These are phyloP conservation scores for Podosphaera fusca DNA, from an alignment of 2,329 filamentous ascomycete genomes.

Conservation along the genomic window DNA sequence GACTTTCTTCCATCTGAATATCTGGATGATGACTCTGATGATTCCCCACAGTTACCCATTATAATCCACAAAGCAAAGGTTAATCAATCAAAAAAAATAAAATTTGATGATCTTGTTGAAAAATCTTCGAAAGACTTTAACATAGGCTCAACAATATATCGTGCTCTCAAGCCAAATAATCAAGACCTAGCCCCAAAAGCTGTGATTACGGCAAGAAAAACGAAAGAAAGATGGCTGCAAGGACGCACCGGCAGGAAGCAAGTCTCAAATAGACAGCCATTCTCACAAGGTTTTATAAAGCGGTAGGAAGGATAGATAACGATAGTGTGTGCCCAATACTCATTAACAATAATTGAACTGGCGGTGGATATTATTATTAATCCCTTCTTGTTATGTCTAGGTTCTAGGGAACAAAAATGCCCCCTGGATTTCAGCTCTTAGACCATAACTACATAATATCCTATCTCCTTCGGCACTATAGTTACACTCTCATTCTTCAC, in stretches of 20 bases:
- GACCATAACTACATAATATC: no score
- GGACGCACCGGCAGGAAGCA: constrained; percentile 1
- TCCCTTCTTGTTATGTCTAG: no score
- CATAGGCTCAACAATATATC: constrained; percentile 13
- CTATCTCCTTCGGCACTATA: no score
- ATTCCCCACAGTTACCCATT: not conserved
- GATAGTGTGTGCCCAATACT: no score
- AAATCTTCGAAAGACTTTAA: constrained; percentile 13
- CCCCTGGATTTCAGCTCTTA: no score
- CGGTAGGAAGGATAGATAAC: not conserved
- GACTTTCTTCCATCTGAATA: constrained; percentile 13
- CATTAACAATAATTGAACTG: no score
- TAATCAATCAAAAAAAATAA: constrained; percentile 9
- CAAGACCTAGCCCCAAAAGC: constrained; percentile 12
- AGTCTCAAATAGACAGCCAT: not conserved
- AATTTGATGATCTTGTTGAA: constrained; percentile 9
- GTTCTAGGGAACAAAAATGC: no score
- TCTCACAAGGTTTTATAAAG: not conserved
- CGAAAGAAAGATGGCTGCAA: constrained; percentile 14
- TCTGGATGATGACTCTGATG: constrained; percentile 11
- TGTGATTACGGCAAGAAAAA: constrained; percentile 6
- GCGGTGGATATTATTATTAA: no score
- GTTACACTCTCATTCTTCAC: no score
- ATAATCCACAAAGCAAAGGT: not conserved
- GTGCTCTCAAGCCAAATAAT: constrained; percentile 8